phyloP scores from a whole-genome alignment of 2,329 filamentous ascomycete species.

The Ceratocystis ficicola region DNA sequence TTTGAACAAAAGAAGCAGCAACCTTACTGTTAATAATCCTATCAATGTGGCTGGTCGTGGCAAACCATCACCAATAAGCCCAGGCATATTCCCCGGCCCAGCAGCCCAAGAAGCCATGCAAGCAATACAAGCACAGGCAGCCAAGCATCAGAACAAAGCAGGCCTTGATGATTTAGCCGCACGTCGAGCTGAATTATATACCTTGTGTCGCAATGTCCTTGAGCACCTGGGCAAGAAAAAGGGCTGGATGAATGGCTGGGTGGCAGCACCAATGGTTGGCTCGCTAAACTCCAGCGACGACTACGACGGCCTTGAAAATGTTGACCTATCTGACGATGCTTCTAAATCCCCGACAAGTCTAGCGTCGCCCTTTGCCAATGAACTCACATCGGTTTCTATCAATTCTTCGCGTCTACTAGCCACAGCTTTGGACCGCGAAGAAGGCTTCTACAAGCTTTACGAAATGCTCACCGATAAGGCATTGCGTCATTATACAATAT shows the following conservation, averaged over 20 bases:
- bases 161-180: slow-evolving; percentile 75
- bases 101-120: slow-evolving; percentile 31
- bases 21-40: slow-evolving; percentile 41
- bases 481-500: slow-evolving; percentile 68
- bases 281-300: slow-evolving; percentile 32
- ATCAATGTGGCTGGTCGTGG: slow-evolving; percentile 39
- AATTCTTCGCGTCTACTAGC: slow-evolving; percentile 46
- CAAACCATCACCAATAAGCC: slow-evolving; percentile 33
- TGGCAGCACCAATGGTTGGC: slow-evolving; percentile 42
- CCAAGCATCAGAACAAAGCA: slow-evolving; percentile 40
- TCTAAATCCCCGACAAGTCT: slow-evolving; percentile 23
- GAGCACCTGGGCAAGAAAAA: slow-evolving; percentile 59
- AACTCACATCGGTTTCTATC: slow-evolving; percentile 28
- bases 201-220: slow-evolving; percentile 67
- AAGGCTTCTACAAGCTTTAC: slow-evolving; percentile 54
- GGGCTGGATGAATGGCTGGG: slow-evolving; percentile 70
- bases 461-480: slow-evolving; percentile 74
- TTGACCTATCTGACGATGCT: slow-evolving; percentile 40
- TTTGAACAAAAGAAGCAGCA: slow-evolving; percentile 27
- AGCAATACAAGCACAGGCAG: slow-evolving; percentile 31
- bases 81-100: slow-evolving; percentile 42
- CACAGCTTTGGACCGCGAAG: slow-evolving; percentile 47
- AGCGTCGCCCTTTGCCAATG: slow-evolving; percentile 8
- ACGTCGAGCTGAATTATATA: slow-evolving; percentile 67
- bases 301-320: slow-evolving; percentile 43